Evolutionary conservation across 495 filamentous ascomycete genomes (phyloP).

Genomic region (Patellaria atrata): DNA sequence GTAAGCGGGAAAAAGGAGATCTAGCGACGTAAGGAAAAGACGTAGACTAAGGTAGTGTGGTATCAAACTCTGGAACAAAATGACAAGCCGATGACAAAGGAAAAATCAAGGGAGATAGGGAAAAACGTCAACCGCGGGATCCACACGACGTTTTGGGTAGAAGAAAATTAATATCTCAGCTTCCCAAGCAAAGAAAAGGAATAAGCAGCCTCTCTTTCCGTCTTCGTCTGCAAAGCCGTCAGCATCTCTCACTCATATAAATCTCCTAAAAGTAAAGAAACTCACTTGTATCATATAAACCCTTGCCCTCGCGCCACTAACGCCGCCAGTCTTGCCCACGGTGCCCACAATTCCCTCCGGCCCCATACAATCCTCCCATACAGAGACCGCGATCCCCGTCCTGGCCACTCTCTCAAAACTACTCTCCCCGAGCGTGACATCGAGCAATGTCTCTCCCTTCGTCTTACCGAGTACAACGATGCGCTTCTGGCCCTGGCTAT

Average conservation of each 20-base stretch:
- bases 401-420: slow-evolving; percentile 73
- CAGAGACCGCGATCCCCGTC: slow-evolving; percentile 71
- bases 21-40: no score
- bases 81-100: no score
- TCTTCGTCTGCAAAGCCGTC: slow-evolving; percentile 13
- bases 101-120: no score
- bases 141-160: no score
- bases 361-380: slow-evolving; percentile 69
- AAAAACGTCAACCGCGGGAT: no score
- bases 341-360: slow-evolving; percentile 51
- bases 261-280: background rate
- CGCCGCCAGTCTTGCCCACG: slow-evolving; percentile 54
- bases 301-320: slow-evolving; percentile 48
- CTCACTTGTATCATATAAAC: slow-evolving; percentile 69
- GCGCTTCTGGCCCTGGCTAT: slow-evolving; percentile 44
- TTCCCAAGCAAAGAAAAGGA: slow-evolving; percentile 23
- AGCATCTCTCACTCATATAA: background rate
- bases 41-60: no score
- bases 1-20: no score
- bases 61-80: no score
- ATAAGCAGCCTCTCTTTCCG: slow-evolving; percentile 19
- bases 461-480: slow-evolving; percentile 61
- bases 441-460: slow-evolving; percentile 53
- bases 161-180: slow-evolving; percentile 18
- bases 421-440: slow-evolving; percentile 68